Percentiles rank a stretch among this genome's conserved stretches.
phyloP scores from a whole-genome alignment of 352 stramenopile genomes.

The Plasmopara muralis region DNA sequence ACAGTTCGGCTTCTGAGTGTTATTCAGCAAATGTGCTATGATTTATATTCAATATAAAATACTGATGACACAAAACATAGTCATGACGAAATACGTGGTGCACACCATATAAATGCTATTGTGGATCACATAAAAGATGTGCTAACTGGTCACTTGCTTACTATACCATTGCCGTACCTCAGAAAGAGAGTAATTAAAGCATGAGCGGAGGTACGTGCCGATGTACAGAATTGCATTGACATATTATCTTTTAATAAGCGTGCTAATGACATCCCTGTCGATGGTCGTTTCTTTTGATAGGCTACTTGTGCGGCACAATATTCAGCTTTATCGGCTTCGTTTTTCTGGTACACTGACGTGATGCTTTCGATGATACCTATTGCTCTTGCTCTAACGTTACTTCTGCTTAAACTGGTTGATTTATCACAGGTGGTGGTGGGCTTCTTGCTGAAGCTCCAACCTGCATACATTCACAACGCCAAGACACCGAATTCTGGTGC shows the following conservation, averaged over 20 bases:
- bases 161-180: neutral
- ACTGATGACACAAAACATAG: no score
- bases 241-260: neutral
- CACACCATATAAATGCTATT: neutral
- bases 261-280: slow-evolving; percentile 1
- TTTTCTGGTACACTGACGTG: slow-evolving; percentile 48
- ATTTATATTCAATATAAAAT: no score
- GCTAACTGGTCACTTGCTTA: neutral
- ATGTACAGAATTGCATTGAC: neutral
- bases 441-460: slow-evolving; percentile 66
- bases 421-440: slow-evolving; percentile 52
- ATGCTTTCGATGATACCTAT: slow-evolving; percentile 8
- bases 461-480: slow-evolving; percentile 57
- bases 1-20: no score
- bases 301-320: slow-evolving; percentile 69
- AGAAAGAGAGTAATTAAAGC: slow-evolving; percentile 4
- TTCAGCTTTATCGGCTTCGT: slow-evolving; percentile 73
- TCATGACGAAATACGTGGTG: neutral
- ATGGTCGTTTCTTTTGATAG: slow-evolving; percentile 18
- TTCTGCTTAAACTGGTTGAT: slow-evolving; percentile 4
- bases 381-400: neutral
- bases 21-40: no score
- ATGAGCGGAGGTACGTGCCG: slow-evolving; percentile 22
- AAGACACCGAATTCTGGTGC: slow-evolving; percentile 68
- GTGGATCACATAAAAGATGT: neutral